Evolutionary conservation across 2,329 filamentous ascomycete genomes (phyloP), one percentile per base, ranked within the genome.

Genomic region (Verticillium klebahnii): DNA sequence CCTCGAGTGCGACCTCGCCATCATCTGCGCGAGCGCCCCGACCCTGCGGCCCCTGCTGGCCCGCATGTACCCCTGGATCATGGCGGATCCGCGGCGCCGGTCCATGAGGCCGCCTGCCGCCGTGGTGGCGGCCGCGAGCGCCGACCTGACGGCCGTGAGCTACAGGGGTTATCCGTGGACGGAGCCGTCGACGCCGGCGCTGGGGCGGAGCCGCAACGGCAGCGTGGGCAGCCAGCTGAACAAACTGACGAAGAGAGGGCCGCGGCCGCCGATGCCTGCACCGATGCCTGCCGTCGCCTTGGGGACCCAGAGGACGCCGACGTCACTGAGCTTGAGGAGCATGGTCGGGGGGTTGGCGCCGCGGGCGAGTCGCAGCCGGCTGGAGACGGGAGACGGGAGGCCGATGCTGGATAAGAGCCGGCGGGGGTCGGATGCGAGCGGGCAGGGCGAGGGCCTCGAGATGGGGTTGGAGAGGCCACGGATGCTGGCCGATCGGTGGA

Each of bases 11-110:
- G 73, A 75, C 56, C 64, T 74, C 12, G 73, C 71, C n/a, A 63
- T 75, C 14, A 70, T 75, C 25, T 75, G 73, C 59, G 72, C 73
- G 14, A 71, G 72, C 58, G 73, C 71, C 34, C 73, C 74, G 17
- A 73, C 70, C 8, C 64, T 75, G 40, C 61, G 73, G 36, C 70
- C 71, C 1, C 61, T 74, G 1, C 37, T 74, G 37, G 72, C 69
- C 25, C 59, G 64, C 52, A 15, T 73, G 14, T 72, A 70, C 62
- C 71, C 69, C 1, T 50, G 63, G 31, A 57, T 69, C 9, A 67
- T 69, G 63, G 66, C 61, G n/a, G 62, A 65, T 2, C 55, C 60
- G 36, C 64, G 57, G 37, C 60, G 62, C 56, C 61, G 45, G 56
- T 60, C 62, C n/a, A 50, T 60, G 32, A 63, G 64, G 36, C 40